A percentile compares a stretch with the other conserved stretches of the same genome.
These are phyloP conservation scores for Bretziella fagacearum DNA, from an alignment of 2,329 filamentous ascomycete genomes.

Conservation along the genomic window DNA sequence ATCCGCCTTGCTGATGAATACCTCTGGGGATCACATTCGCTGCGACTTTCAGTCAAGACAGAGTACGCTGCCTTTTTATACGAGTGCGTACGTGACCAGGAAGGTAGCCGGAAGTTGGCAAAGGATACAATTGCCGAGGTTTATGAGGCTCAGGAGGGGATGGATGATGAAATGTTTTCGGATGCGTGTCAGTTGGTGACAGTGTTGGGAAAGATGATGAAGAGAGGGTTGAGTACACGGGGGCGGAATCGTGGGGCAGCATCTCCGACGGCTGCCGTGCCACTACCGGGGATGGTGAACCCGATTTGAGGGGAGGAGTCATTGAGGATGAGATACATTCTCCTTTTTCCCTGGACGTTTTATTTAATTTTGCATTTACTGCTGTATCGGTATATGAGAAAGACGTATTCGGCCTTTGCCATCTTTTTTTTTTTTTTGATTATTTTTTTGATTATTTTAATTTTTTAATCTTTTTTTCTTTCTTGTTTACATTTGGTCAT, in stretches of 20 bases:
- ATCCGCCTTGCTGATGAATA: constrained; percentile 54
- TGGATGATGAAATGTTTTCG: constrained; percentile 89
- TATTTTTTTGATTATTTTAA: background rate
- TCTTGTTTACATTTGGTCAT: constrained; percentile 1
- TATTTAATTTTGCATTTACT: too few species aligned
- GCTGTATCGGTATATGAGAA: too few species aligned
- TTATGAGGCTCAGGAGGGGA: constrained; percentile 76
- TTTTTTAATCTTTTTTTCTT: background rate
- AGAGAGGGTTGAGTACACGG: constrained; percentile 38
- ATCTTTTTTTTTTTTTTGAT: background rate
- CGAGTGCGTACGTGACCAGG: constrained; percentile 73
- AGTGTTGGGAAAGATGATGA: constrained; percentile 76
- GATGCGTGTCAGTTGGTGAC: constrained; percentile 81
- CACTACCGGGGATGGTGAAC: constrained; percentile 28
- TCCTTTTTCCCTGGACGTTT: background rate
- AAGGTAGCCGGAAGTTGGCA: constrained; percentile 59
- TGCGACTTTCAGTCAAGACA: constrained; percentile 76
- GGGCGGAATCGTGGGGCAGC: constrained; percentile 19
- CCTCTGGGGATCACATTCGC: constrained; percentile 74
- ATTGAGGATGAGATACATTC: background rate
- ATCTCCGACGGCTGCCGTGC: constrained; percentile 16
- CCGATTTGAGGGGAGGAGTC: constrained; percentile 22
- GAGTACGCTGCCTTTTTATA: constrained; percentile 89
- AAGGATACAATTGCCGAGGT: constrained; percentile 76
- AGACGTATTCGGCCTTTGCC: too few species aligned